Evolutionary conservation across 371 early-diverging fungal genomes (phyloP).

Genomic region (Apophysomyces variabilis): DNA sequence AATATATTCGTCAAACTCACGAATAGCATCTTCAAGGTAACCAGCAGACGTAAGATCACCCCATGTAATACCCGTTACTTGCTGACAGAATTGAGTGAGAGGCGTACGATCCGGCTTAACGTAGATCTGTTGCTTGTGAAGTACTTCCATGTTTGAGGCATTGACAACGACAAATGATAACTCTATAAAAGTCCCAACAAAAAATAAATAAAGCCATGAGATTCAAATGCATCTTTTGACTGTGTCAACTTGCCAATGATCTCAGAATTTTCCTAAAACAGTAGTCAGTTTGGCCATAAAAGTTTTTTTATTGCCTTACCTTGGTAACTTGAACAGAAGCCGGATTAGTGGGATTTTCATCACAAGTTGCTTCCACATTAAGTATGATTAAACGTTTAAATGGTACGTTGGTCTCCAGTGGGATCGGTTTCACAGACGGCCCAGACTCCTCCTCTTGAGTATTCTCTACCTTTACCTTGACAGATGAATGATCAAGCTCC

Average conservation of each 20-base stretch:
- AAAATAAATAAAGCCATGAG: slow-evolving; percentile 11
- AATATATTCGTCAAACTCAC: slow-evolving; percentile 63
- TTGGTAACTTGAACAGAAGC: slow-evolving; percentile 66
- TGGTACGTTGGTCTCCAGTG: slow-evolving; percentile 36
- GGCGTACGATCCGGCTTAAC: slow-evolving; percentile 72
- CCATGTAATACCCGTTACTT: slow-evolving; percentile 68
- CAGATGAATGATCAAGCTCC: not conserved
- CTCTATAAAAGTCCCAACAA: slow-evolving; percentile 24
- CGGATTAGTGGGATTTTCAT: slow-evolving; percentile 69
- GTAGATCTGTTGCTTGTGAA: slow-evolving; percentile 65
- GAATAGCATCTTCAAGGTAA: slow-evolving; percentile 62
- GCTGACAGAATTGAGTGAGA: slow-evolving; percentile 67
- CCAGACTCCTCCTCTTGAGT: slow-evolving; percentile 1
- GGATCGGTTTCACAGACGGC: not conserved
- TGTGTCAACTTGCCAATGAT: slow-evolving; percentile 41
- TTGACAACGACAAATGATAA: slow-evolving; percentile 47
- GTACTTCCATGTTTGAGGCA: slow-evolving; percentile 44
- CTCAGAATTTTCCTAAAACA: slow-evolving; percentile 47
- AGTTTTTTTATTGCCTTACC: slow-evolving; percentile 27
- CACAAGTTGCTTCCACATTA: slow-evolving; percentile 76
- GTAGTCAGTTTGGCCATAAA: not conserved
- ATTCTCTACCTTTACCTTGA: slow-evolving; percentile 1
- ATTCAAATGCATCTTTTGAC: not conserved
- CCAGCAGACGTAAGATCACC: slow-evolving; percentile 59
- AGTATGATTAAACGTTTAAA: slow-evolving; percentile 69